Evolutionary conservation across 495 filamentous ascomycete species (phyloP), one percentile per base, ranked within the genome.

Genomic region (Astrothelium macrocarpum): DNA sequence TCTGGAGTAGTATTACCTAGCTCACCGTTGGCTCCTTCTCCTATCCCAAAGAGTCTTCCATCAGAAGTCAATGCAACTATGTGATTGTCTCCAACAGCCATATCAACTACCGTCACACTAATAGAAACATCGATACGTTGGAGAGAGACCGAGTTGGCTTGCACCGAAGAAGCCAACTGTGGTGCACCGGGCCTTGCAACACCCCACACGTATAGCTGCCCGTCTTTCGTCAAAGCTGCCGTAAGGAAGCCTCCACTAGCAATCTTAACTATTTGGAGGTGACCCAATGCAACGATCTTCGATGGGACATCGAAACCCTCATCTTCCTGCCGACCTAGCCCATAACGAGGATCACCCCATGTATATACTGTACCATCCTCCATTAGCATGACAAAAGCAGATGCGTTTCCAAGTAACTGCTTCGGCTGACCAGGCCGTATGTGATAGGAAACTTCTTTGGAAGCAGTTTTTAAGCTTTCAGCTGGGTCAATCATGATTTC

Each of bases 141-240:
- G 10, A 56, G 25, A 5, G 16, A 5, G 16, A 29, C 25, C 20
- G 49, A 20, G 7, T 26, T 25, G 7, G 26, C 23, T 16, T 20
- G 23, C 10, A 16, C 25, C 25, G 25, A 56, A 5, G 2, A 10
- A 0, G 49, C 4, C 20, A 56, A 1, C 2, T 56, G 49, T 11
- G 49, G 25, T 43, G 62, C 34, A 58, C 39, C 32, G 77, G 59
- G 59, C 25, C 32, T 59, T 11, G 45, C 32, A 23, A 39, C 72
- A 58, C 87, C 85, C 87, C 87, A 90, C 46, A 82, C 64, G 70
- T 89, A 90, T 2, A 88, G 70, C 68, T 86, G 85, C 46, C 77
- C 70, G 1, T 83, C 81, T 1, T 71, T 67, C 0, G 82, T 85
- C 18, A 90, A 62, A 0, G 85, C 86, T 0, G 81, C 84, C 0